phyloP scores from a whole-genome alignment of 2,329 filamentous ascomycete species.

The Colletotrichum camelliae region DNA sequence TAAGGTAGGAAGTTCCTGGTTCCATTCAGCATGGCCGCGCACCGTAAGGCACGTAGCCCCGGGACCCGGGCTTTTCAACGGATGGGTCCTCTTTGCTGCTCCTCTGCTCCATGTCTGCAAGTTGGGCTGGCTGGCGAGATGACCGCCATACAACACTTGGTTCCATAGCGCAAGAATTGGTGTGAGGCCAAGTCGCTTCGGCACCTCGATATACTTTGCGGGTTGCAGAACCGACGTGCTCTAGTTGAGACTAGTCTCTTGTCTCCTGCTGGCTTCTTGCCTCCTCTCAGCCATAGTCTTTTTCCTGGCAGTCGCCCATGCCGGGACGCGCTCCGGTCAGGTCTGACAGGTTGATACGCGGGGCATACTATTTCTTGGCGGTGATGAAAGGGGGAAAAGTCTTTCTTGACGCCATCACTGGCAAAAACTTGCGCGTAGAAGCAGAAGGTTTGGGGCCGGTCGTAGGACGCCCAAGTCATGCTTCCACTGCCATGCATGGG shows the following conservation, averaged over 20 bases:
- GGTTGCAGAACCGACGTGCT: neutral
- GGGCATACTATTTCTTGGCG: neutral
- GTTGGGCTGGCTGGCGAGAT: neutral
- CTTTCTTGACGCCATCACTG: neutral
- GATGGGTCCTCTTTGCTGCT: neutral
- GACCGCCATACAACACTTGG: neutral
- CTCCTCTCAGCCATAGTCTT: neutral
- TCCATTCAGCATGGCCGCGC: neutral
- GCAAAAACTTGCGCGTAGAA: neutral
- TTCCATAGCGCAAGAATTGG: neutral
- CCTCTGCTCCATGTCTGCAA: neutral
- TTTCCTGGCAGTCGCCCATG: neutral
- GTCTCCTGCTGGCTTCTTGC: neutral
- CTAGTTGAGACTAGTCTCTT: neutral
- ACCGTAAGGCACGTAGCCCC: neutral
- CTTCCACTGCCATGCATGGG: neutral
- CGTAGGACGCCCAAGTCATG: neutral
- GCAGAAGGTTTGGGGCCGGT: neutral
- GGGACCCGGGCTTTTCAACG: neutral
- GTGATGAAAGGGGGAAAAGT: neutral
- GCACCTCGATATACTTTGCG: neutral
- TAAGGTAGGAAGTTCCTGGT: constrained; percentile 11
- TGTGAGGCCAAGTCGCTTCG: neutral
- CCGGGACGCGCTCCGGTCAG: neutral
- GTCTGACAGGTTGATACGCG: neutral